Evolutionary conservation across 2,329 filamentous ascomycete genomes (phyloP), one percentile per base, ranked within the genome.

Genomic region (Cryoendolithus antarcticus): DNA sequence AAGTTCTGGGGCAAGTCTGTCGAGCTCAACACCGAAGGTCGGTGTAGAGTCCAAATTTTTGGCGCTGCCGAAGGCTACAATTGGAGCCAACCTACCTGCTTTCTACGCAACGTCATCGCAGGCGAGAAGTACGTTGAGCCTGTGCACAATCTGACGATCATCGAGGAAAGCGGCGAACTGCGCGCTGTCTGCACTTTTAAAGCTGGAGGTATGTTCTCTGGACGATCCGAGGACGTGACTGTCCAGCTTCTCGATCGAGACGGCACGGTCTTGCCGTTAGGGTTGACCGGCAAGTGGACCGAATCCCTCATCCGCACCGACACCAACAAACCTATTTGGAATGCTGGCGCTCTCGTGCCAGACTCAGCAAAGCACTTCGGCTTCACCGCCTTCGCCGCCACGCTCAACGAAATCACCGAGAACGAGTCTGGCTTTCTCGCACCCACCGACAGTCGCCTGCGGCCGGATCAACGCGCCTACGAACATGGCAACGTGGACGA

Each of bases 1-100:
- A 96, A 96, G 58, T 98, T 98, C 66, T 96, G 91, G 91, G 91
- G 91, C 40, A 96, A 96, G 66, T 89, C 82, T 40, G 86, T 86
- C 3, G 91, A 98, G 61, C 77, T 98, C 45, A 91, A 84, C 44
- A 96, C 86, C 0, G 89, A 95, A 39, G 91, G 91, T 2, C 82
- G 85, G 19, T 79, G 86, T 3, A 76, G 88, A 35, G 69, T 95
- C 30, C 76, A 79, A 30, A 66, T 98, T 21, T 79, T 91, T 56
- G 71, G 73, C 5, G 40, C 48, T 2, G 74, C 67, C 1, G 82
- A 85, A 39, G 44, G 41, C 24, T 98, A 89, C 64, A 88, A 80
- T 50, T 98, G 86, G 86, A 81, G 74, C 34, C 72, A 85, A 11
- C 86, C 89, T 1, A 94, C 86, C 4, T 85, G 83, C 48, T 96